phyloP scores from a whole-genome alignment of 164 flowering plant genomes.

The Vitis labrusca region DNA sequence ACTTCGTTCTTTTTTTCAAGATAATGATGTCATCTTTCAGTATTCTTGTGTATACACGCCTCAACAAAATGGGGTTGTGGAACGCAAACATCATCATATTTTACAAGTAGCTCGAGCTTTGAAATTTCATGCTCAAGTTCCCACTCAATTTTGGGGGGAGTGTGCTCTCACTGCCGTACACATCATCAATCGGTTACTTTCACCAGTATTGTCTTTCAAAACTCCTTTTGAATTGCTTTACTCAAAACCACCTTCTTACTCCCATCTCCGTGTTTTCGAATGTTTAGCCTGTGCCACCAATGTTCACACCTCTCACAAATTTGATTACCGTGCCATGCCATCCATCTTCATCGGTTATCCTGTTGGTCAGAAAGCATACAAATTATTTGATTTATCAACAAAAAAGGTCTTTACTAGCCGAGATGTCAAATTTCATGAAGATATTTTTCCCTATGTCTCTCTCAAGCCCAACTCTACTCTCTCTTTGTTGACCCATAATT shows the following conservation, averaged over 20 bases:
- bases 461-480: slow-evolving; percentile 3
- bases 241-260: neutral
- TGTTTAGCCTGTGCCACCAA: too few species aligned
- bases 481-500: neutral
- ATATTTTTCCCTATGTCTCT: neutral
- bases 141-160: neutral
- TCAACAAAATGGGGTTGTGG: slow-evolving; percentile 1
- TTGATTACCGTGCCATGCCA: neutral
- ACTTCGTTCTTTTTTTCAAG: neutral
- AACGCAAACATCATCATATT: slow-evolving; percentile 1
- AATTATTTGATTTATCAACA: slow-evolving; percentile 6
- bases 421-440: slow-evolving; percentile 1
- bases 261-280: too few species aligned
- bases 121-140: slow-evolving; percentile 4
- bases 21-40: slow-evolving; percentile 1
- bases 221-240: neutral
- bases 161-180: neutral
- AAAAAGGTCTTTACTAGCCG: slow-evolving; percentile 3
- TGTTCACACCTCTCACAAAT: neutral
- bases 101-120: slow-evolving; percentile 1
- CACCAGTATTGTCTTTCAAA: neutral
- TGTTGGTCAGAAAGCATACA: neutral
- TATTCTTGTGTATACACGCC: neutral
- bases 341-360: neutral
- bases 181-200: neutral